A percentile compares a stretch with the other conserved stretches of the same genome.
Conservation (phyloP, 2,329 filamentous ascomycete genomes). For the Botrytis fragariae region DNA sequence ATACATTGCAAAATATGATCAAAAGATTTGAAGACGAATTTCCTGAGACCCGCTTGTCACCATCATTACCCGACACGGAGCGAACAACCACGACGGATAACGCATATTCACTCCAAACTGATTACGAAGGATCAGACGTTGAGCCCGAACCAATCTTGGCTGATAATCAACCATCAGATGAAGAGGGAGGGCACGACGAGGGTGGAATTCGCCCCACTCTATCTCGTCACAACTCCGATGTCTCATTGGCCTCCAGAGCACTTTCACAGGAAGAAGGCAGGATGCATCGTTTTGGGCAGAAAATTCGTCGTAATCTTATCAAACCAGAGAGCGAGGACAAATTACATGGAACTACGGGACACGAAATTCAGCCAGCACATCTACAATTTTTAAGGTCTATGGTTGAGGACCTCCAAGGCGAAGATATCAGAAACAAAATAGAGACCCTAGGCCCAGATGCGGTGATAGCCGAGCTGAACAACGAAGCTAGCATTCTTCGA, state of each 20-base stretch:
- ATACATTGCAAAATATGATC: constrained; percentile 87
- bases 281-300: constrained; percentile 66
- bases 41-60: constrained; percentile 68
- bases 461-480: constrained; percentile 57
- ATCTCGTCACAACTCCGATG: constrained; percentile 61
- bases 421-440: constrained; percentile 53
- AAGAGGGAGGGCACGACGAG: constrained; percentile 42
- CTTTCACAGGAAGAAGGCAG: constrained; percentile 68
- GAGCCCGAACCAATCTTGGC: constrained; percentile 30
- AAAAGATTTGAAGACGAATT: constrained; percentile 95
- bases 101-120: constrained; percentile 21
- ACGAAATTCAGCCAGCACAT: constrained; percentile 29
- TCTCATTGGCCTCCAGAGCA: constrained; percentile 63
- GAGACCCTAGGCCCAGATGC: constrained; percentile 53
- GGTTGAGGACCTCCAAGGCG: constrained; percentile 61
- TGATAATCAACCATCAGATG: constrained; percentile 40
- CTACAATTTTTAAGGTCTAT: constrained; percentile 56
- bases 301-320: constrained; percentile 62
- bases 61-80: constrained; percentile 24
- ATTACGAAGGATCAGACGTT: constrained; percentile 27
- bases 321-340: constrained; percentile 38
- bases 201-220: constrained; percentile 43
- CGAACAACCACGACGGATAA: neutral
- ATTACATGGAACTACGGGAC: constrained; percentile 45
- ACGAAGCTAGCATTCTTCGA: constrained; percentile 44